A percentile compares a stretch with the other conserved stretches of the same genome.
Evolutionary conservation across 768 basidiomycete genomes (phyloP).

Genomic region (Plicaturopsis crispa): DNA sequence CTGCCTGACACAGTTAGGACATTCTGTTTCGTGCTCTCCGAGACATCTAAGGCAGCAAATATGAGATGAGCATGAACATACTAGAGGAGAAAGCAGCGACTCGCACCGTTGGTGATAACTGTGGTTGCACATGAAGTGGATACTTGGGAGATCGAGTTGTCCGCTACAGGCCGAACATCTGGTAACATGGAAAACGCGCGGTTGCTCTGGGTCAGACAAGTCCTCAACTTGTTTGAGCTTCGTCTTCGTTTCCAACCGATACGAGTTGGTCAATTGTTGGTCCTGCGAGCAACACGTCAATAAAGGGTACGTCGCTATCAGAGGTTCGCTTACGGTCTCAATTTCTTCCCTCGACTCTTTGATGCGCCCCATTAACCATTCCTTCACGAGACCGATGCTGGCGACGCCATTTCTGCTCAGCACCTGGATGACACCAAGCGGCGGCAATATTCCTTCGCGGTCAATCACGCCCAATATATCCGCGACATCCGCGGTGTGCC

Average conservation of each 20-base stretch:
- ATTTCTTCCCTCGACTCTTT: slow-evolving; percentile 68
- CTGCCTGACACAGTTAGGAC: slow-evolving; percentile 81
- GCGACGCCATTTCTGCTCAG: slow-evolving; percentile 84
- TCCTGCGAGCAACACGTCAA: slow-evolving; percentile 45
- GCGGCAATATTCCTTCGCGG: slow-evolving; percentile 75
- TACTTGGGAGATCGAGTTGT: slow-evolving; percentile 84
- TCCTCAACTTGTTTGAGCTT: slow-evolving; percentile 80
- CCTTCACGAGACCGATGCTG: slow-evolving; percentile 86
- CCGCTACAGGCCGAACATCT: slow-evolving; percentile 86
- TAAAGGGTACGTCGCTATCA: background rate
- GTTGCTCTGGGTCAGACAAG: slow-evolving; percentile 68
- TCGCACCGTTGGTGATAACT: slow-evolving; percentile 88
- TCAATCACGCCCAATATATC: slow-evolving; percentile 74
- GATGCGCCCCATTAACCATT: slow-evolving; percentile 82
- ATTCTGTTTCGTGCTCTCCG: slow-evolving; percentile 84
- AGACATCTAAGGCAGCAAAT: slow-evolving; percentile 54
- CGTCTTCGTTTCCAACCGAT: slow-evolving; percentile 73
- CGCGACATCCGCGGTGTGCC: slow-evolving; percentile 66
- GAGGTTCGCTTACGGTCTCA: slow-evolving; percentile 52
- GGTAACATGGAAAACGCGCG: slow-evolving; percentile 91
- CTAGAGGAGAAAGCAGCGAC: slow-evolving; percentile 6
- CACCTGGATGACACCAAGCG: slow-evolving; percentile 84
- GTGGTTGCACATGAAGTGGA: slow-evolving; percentile 98
- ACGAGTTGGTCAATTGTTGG: slow-evolving; percentile 78
- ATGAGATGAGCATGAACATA: background rate